A percentile compares a stretch with the other conserved stretches of the same genome.
Evolutionary conservation across 352 stramenopile genomes (phyloP).

Genomic region (Phytophthora macrochlamydospora): DNA sequence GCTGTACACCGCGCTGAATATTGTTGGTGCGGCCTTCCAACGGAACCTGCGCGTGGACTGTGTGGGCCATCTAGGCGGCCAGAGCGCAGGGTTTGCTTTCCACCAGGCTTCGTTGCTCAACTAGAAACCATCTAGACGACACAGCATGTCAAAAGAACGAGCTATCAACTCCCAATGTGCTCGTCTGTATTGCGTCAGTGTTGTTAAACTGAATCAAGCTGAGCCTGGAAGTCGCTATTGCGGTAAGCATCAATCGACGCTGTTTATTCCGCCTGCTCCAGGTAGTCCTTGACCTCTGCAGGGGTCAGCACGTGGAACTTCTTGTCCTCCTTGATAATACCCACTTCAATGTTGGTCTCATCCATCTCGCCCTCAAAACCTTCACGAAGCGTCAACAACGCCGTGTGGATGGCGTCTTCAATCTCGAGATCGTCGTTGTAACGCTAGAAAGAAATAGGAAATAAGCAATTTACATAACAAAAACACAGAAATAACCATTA

Average conservation of each 20-base stretch:
- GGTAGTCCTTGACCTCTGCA: conserved; percentile 99
- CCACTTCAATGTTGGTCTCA: conserved; percentile 98
- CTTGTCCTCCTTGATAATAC: conserved; percentile 96
- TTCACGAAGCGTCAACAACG: conserved; percentile 98
- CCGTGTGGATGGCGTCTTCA: conserved; percentile 99
- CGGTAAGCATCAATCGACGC: conserved; percentile 13
- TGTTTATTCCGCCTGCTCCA: conserved; percentile 98
- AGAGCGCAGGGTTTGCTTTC: conserved; percentile 54
- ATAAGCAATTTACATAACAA: conserved; percentile 3
- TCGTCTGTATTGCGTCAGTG: conserved; percentile 33
- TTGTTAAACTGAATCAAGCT: not conserved
- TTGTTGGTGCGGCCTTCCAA: conserved; percentile 65
- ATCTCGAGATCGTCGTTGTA: conserved; percentile 98
- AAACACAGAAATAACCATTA: not conserved
- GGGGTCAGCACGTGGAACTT: conserved; percentile 98
- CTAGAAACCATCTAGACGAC: conserved; percentile 26
- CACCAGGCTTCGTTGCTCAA: conserved; percentile 43
- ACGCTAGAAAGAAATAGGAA: conserved; percentile 39
- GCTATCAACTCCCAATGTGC: conserved; percentile 16
- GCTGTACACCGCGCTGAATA: conserved; percentile 65
- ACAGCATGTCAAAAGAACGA: conserved; percentile 8
- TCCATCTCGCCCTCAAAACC: conserved; percentile 99
- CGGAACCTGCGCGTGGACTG: conserved; percentile 70
- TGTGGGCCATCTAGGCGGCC: conserved; percentile 77
- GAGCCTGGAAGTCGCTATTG: too few species aligned